Conservation (phyloP, 352 stramenopile species). For the Blastocystis hominis region DNA sequence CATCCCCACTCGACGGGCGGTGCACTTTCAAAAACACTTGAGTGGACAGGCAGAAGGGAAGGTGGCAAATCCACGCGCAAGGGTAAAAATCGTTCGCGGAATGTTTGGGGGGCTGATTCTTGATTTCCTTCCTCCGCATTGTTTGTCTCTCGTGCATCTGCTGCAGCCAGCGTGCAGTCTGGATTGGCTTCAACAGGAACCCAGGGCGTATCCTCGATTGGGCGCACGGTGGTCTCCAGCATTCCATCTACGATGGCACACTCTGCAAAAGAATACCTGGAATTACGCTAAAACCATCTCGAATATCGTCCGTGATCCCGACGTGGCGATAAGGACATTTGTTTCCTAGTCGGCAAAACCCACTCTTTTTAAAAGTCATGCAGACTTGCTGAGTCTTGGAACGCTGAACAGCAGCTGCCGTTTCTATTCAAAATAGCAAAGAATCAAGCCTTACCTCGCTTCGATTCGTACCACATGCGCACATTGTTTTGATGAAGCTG, state of each 20-base stretch:
- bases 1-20: conserved; percentile 30
- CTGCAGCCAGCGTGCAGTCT: neutral
- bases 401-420: neutral
- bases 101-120: neutral
- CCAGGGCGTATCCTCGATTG: conserved; percentile 50
- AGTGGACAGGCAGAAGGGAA: conserved; percentile 35
- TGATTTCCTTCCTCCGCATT: neutral
- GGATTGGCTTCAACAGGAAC: neutral
- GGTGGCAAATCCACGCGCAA: conserved; percentile 35
- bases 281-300: conserved; percentile 19
- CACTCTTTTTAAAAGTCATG: neutral
- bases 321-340: conserved; percentile 52
- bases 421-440: neutral
- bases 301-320: neutral
- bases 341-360: conserved; percentile 45
- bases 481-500: conserved; percentile 52
- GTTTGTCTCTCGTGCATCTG: neutral
- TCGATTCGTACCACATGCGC: conserved; percentile 30
- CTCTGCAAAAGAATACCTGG: neutral
- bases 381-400: neutral
- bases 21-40: conserved; percentile 20
- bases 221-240: conserved; percentile 27
- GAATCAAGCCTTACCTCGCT: neutral
- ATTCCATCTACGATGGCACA: conserved; percentile 7
- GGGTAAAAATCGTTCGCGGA: neutral